Evolutionary conservation across 202 grass and related monocot genomes (phyloP), one percentile per base, ranked within the genome.

Genomic region (Tripidium arundinaceum): DNA sequence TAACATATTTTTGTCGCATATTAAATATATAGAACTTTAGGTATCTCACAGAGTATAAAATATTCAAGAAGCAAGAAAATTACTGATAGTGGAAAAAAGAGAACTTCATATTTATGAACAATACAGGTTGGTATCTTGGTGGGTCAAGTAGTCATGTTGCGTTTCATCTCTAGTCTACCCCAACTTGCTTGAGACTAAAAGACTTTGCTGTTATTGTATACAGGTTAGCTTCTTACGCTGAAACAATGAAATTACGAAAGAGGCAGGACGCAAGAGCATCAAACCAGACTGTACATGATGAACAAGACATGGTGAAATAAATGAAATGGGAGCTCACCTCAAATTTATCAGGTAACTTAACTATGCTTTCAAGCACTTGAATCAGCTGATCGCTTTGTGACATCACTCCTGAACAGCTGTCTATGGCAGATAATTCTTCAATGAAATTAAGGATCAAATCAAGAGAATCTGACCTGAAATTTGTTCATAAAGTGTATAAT

Each of bases 271-370:
- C 40, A 72, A 18, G n/a, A 27, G 37, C 21, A 86, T 61, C 29
- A 68, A 78, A 83, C 27, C 16, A 49, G 11, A 78, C 12, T 65
- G n/a, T 55, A 5, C 12, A 55, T 2, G 29, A 21, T 75, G n/a
- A 75, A 79, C 45, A 33, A 11, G 46, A 13, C 11, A 65, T 61
- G 21, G 38, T 71, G 14, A 85, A 84, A 61, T 68, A 14, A 62
- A 87, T 39, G 54, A 82, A 81, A 78, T 70, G 67, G 59, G 75
- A 82, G 68, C 79, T 71, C 42, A 98, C 95, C 92, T 98, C 95
- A 93, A 86, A 80, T 86, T 98, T 98, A 89, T 98, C 92, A 61
- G 86, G 86, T 79, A 83, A 87, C 85, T 95, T 95, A 49, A 98
- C 65, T 84, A 98, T 84, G 58, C 61, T 80, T 70, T 74, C 63